Base-by-base conservation (phyloP, 345 rosid genomes). In the Eucalyptus regnans region DNA sequence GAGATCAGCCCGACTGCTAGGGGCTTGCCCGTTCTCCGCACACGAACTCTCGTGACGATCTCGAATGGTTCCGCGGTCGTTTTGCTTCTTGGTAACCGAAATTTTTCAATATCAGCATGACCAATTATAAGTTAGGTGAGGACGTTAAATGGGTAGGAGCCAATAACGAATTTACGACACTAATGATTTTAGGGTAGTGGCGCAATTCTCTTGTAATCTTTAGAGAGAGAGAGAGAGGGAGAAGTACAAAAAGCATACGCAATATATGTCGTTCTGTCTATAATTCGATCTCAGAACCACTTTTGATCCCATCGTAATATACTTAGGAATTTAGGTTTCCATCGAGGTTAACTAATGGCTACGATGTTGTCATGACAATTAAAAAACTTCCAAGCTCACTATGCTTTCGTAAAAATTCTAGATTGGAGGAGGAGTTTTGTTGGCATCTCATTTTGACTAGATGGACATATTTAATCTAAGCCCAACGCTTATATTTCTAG, bases 301-400 rank as follows among this genome's bases (percentile, higher is more conserved):
- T 20, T 37, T 20, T 20, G 27, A 37, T 76, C 27, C 1, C 48
- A 76, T 10, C 8, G 5, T 20, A 20, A 76, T 37, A 76, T 18
- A 41, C 29, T 76, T 20, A 10, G 5, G 48, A 41, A 41, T 2
- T 41, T 43, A 76, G 15, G 27, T 41, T 8, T 5, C 12, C 20
- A 10, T 41, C 0, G 48, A 44, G 14, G 2, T 9, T 33, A 71
- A 33, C 13, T 0, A 5, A 0, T 37, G 13, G 8, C 27, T 37
- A 37, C 15, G 0, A 76, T 37, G 15, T 76, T 20, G 83, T 5
- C 27, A 3, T 37, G 14, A 5, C 15, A 7, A 41, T 20, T 37
- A 1, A 23, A 20, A 76, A 76, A 10, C 83, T 76, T 76, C 23
- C 15, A 2, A 18, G 27, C 46, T 76, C 48, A 9, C 48, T 33